Base-by-base conservation (phyloP, 1,284 basidiomycete genomes). In the Polyporus tsugae region DNA sequence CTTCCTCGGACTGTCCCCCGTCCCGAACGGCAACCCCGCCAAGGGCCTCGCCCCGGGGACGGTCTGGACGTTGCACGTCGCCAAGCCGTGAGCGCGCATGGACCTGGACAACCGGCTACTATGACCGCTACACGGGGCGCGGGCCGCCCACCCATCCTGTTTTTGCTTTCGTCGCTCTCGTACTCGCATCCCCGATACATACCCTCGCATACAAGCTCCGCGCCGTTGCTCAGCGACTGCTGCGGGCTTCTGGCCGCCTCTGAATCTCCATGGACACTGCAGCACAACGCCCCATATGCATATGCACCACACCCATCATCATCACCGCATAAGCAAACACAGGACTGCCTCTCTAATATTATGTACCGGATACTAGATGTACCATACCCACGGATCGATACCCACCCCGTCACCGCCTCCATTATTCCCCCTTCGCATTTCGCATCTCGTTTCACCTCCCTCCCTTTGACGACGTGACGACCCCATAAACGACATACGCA, bases 61-160 rank as follows among this genome's bases (percentile, higher is more conserved):
- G 39, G 73, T 76, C 38, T 76, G 75, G 75, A 59, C 65, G 35
- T 64, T 76, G 66, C 72, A 75, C 63, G 63, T 71, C 64, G 67
- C 66, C 19, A 58, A 58, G 62, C 60, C 71, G 39, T 74, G 67
- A 72, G 63, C 58, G 58, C 36, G 35, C 10, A 41, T 29, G 1
- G 29, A 29, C 29, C 29, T 29, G 41, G 17, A 17, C 13, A 49
- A 49, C 22, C 58, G n/a, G 58, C 36, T 38, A 7, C 57, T 11
- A 7, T 36, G 29, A 36, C 36, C n/a, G 17, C n/a, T n/a, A 33
- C 55, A 58, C 55, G 55, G 55, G 29, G 55, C 55, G 55, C 55
- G 55, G 55, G 55, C 55, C 55, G 55, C 55, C 55, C 55, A 58
- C 10, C 52, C 13, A 33, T 25, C 22, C 39, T 22, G n/a, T 60